Percentiles rank a stretch among this genome's conserved stretches.
Conservation (phyloP, 2,329 filamentous ascomycete species). For the Neonectria punicea region DNA sequence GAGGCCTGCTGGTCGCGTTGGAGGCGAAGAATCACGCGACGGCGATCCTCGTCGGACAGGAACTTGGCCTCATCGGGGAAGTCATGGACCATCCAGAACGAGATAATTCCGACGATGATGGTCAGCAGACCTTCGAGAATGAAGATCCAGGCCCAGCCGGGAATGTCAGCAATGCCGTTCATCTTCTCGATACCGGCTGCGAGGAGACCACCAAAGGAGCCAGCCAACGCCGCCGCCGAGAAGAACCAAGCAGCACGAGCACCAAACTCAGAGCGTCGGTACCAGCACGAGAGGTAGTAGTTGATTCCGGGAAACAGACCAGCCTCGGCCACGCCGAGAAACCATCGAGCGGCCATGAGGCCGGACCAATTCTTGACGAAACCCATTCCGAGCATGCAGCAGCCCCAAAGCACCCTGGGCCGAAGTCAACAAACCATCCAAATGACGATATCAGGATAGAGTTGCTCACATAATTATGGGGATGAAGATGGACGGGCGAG, state of each 20-base stretch:
- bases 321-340: conserved; percentile 78
- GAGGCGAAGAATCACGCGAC: conserved; percentile 77
- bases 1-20: conserved; percentile 77
- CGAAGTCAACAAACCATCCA: conserved; percentile 30
- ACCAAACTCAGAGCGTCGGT: conserved; percentile 81
- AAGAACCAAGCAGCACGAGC: conserved; percentile 86
- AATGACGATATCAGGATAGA: not conserved
- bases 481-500: conserved; percentile 82
- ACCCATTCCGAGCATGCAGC: conserved; percentile 76
- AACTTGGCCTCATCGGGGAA: conserved; percentile 83
- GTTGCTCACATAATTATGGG: conserved; percentile 78
- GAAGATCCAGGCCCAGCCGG: conserved; percentile 74
- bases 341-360: conserved; percentile 74
- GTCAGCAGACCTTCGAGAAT: conserved; percentile 78
- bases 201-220: conserved; percentile 80
- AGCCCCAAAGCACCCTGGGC: conserved; percentile 70
- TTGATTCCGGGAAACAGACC: conserved; percentile 82
- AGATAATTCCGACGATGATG: conserved; percentile 72
- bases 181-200: conserved; percentile 78
- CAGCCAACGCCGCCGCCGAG: conserved; percentile 81
- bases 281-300: conserved; percentile 88
- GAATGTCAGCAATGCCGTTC: conserved; percentile 67
- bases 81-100: conserved; percentile 84
- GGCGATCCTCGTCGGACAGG: conserved; percentile 74
- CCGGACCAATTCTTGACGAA: conserved; percentile 71